phyloP scores from a whole-genome alignment of 208 protist genomes.

The Lotmaria passim region DNA sequence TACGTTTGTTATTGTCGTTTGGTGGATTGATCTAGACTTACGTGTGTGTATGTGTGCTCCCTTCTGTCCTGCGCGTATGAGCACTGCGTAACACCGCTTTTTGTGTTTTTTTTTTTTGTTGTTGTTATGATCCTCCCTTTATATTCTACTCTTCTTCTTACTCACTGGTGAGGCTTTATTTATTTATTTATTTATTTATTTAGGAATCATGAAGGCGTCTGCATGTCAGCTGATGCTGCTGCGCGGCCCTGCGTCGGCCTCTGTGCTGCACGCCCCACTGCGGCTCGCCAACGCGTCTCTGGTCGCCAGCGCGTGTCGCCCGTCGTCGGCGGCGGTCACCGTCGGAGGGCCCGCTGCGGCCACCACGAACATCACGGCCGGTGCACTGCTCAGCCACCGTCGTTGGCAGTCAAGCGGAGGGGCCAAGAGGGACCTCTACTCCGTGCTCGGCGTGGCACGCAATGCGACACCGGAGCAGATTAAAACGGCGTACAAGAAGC shows the following conservation, averaged over 20 bases:
- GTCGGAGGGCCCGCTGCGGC: neutral
- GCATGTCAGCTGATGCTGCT: neutral
- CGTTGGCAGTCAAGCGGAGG: slow-evolving; percentile 34
- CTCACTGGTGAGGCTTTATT: no score
- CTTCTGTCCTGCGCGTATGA: neutral
- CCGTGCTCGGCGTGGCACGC: slow-evolving; percentile 73
- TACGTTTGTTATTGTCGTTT: slow-evolving; percentile 6
- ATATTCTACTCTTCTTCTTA: no score
- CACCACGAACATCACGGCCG: neutral
- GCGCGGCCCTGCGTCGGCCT: slow-evolving; percentile 1
- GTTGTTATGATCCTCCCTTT: neutral
- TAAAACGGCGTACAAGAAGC: slow-evolving; percentile 86
- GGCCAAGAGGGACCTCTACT: slow-evolving; percentile 81
- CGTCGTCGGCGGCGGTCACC: neutral
- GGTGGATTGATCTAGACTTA: neutral
- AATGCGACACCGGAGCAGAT: slow-evolving; percentile 87
- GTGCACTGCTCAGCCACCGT: slow-evolving; percentile 10
- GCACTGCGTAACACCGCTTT: neutral
- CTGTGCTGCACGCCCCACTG: neutral
- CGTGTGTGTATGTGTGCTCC: slow-evolving; percentile 13
- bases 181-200: neutral
- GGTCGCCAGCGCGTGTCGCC: neutral
- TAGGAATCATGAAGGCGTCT: slow-evolving; percentile 7
- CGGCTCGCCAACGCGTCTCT: neutral
- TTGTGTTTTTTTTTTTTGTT: neutral